Base-by-base conservation (phyloP, 345 rosid genomes). In the Theobroma cacao region DNA sequence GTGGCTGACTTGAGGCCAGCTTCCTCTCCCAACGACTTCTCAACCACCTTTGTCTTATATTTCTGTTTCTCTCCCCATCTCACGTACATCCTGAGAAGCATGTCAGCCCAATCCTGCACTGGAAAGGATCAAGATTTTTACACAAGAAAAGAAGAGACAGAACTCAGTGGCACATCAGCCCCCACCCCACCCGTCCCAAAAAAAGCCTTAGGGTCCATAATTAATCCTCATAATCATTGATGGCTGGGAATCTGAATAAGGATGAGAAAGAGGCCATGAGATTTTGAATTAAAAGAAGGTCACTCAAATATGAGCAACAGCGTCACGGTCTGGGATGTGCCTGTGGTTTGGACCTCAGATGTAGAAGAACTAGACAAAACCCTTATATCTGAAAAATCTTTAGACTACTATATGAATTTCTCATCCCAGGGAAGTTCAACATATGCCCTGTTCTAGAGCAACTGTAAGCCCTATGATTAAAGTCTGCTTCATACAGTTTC, bases 41-140 rank as follows among this genome's bases (percentile, higher is more conserved):
- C 99, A 83, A 93, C 98, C 28, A 95, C 88, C 76, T 85, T 89
- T 31, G 93, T 85, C 87, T 91, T 93, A 82, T 95, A 93, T 61
- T 89, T 67, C 65, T 92, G 99, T 82, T 93, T 95, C 90, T 95
- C 99, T 79, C 95, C 98, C 99, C 99, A 95, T 80, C 99, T 95
- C 83, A 86, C 65, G 74, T 93, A 95, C 99, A 95, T 95, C 85
- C 98, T 88, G 66, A 92, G 96, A 84, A 95, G 90, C 96, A 95
- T 95, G 79, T 93, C 99, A 45, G 99, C 97, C 98, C 99, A 95
- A 84, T 95, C 98, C 97, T 95, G 97, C 90, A 84, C 94, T 95
- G 96, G 81, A 85, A 75, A 71, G 72, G 61, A 85, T 86, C 85
- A 82, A 83, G 41, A 63, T 17, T 82, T 75, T 79, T 72, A 76